Evolutionary conservation across 2,329 filamentous ascomycete species (phyloP), one percentile per base, ranked within the genome.

Genomic region (Fusarium multiceps): DNA sequence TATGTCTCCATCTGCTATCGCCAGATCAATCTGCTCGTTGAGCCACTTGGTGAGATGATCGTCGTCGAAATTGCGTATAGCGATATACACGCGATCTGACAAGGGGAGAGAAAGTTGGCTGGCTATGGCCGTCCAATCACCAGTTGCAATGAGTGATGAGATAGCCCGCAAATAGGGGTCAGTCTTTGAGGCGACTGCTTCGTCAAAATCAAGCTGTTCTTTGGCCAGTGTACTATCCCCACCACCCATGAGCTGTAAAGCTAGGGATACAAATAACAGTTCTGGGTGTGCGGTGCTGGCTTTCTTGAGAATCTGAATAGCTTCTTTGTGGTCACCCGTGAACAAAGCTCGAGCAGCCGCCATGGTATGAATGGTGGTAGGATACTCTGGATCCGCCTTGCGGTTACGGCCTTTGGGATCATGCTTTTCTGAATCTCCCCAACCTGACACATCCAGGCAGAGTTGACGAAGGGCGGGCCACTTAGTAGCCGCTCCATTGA

Each of bases 151-250:
- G 70, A 93, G 89, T 5, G 90, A 89, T 25, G 93, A 92, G 49
- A 96, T 91, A 8, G 92, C 92, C 58, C 92, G 90, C 25, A 96
- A 86, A 75, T 94, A 95, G 0, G 92, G 90, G 73, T 96, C 92
- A 0, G 90, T 89, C 65, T 91, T 87, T 62, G 86, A 88, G 27
- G 89, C 87, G 16, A 88, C 83, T 4, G 82, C 82, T 59, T 87
- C 86, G 75, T 89, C 87, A 72, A 89, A 87, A 71, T 89, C 87
- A 25, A 89, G 81, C 63, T 86, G 81, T 66, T 84, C 83, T 65
- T 84, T 84, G 43, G 79, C 79, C 6, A 82, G 71, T 42, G 79
- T 78, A 47, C 79, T 80, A 59, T 83, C 82, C 14, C 83, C 85
- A 63, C 85, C 83, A 25, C 85, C 83, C 67, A 89, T 88, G 27